Base-by-base conservation (phyloP, 805 yeast species). In the Scheffersomyces lignosus region DNA sequence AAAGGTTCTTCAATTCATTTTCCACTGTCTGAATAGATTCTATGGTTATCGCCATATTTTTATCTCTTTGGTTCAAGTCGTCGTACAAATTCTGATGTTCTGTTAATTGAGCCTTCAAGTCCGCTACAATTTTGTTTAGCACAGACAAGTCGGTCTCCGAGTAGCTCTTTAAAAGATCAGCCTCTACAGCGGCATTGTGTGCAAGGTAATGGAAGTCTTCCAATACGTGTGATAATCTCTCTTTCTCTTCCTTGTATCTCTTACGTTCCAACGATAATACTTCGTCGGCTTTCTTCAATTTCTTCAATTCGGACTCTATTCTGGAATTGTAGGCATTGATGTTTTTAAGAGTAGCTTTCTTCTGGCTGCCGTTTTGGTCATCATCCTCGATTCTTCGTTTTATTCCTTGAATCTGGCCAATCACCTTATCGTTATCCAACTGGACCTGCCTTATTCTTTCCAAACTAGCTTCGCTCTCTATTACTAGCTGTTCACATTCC, bases 401-500 rank as follows among this genome's bases (percentile, higher is more conserved):
- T 15, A 47, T 36, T 4, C 35, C 35, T 10, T 13, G 17, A 24
- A 45, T 29, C 22, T 39, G 46, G 12, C 31, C 36, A 5, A 36
- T 29, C 5, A 42, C 35, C 14, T 22, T 34, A 7, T 31, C 31
- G 26, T 39, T 42, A 13, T 51, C 53, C 9, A 45, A 39, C 26
- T 60, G 56, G 10, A 49, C 43, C 31, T 70, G 66, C 35, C 70
- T 64, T 18, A 60, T 47, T 14, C 48, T 52, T 27, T 71, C 73
- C 14, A 78, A 58, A 33, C 75, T 62, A 8, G 66, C 53, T 35
- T 81, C 84, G 41, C 80, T 75, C 30, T 70, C 66, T 5, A 71
- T 63, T 18, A 83, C 77, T 17, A 84, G 64, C 17, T 75, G 76
- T 43, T 81, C 87, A 51, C 85, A 81, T 47, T 83, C 89, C 16